phyloP scores from a whole-genome alignment of 1,139 yeast species.

The Arxiozyma heterogenica region DNA sequence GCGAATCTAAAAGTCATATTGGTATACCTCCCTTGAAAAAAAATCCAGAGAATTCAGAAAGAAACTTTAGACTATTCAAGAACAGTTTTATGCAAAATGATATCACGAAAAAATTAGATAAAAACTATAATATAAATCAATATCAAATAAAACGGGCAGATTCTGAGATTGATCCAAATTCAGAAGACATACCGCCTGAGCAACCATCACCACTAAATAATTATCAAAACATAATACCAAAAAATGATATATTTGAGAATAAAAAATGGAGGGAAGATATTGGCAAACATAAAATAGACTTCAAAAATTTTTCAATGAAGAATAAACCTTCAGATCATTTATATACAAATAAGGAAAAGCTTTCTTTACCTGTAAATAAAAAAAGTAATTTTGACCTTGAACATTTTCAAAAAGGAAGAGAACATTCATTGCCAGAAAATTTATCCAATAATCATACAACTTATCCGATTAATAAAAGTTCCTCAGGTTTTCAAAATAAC shows the following conservation, averaged over 20 bases:
- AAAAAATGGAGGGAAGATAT: not conserved
- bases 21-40: not conserved
- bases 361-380: not conserved
- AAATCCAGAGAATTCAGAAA: not conserved
- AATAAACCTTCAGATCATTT: not conserved
- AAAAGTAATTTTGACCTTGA: not conserved
- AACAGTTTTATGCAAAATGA: not conserved
- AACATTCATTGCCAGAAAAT: not conserved
- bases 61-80: not conserved
- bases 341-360: not conserved
- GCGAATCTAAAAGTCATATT: not conserved
- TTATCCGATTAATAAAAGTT: not conserved
- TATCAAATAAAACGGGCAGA: not conserved
- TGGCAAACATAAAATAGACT: not conserved
- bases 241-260: not conserved
- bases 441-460: not conserved
- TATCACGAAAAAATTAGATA: not conserved
- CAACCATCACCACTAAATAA: not conserved
- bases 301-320: slow-evolving; percentile 1
- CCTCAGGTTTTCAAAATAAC: not conserved
- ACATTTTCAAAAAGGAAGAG: not conserved
- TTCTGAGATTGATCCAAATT: not conserved
- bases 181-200: not conserved
- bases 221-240: not conserved
- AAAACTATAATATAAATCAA: not conserved